Evolutionary conservation across 1,284 basidiomycete genomes (phyloP).

Genomic region (Trametes sp.): DNA sequence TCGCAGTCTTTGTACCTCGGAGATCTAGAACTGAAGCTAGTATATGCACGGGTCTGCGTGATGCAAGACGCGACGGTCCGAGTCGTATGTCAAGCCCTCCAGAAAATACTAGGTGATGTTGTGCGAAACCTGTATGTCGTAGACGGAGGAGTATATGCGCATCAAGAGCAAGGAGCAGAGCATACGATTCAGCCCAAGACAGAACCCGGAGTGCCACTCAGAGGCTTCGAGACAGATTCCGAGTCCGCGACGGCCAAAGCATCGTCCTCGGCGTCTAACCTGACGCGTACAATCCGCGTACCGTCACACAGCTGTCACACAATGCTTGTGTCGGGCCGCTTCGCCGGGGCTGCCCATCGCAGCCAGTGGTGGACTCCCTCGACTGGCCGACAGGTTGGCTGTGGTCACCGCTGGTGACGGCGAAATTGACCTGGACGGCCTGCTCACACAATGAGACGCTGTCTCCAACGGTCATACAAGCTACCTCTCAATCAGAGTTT

Average conservation of each 20-base stretch:
- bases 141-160: slow-evolving; percentile 5
- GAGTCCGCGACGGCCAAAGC: slow-evolving; percentile 2
- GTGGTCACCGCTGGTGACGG: too few species aligned
- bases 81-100: too few species aligned
- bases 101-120: not conserved
- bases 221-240: not conserved
- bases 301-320: slow-evolving; percentile 26
- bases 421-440: too few species aligned
- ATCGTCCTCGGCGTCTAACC: slow-evolving; percentile 7
- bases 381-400: too few species aligned
- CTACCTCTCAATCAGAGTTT: not conserved
- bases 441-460: too few species aligned
- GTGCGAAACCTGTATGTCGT: not conserved
- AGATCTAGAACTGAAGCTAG: not conserved
- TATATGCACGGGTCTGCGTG: not conserved
- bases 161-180: slow-evolving; percentile 22
- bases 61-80: not conserved
- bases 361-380: too few species aligned
- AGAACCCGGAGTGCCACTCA: slow-evolving; percentile 25
- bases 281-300: slow-evolving; percentile 28
- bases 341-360: not conserved
- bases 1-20: too few species aligned
- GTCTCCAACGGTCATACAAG: too few species aligned
- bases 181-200: slow-evolving; percentile 20
- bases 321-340: not conserved